These are phyloP conservation scores for Fimicolochytrium jonesii DNA, from an alignment of 192 early-diverging fungal species.

Conservation along the genomic window DNA sequence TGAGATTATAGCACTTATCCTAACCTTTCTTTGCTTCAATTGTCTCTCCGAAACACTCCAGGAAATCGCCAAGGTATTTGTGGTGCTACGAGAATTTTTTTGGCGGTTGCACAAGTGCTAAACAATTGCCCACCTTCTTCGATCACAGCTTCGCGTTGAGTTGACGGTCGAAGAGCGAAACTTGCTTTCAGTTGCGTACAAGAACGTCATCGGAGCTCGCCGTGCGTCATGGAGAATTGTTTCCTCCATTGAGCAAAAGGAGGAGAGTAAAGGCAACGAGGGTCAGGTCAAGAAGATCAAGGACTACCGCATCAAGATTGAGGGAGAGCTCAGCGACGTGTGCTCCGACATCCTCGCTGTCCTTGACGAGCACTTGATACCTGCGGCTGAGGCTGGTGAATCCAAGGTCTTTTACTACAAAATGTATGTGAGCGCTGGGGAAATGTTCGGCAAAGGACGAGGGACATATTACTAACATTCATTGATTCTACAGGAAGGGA, in stretches of 20 bases:
- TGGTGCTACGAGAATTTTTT: neutral
- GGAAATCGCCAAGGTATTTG: conserved; percentile 80
- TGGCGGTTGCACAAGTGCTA: too few relatives aligned
- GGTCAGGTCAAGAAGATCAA: conserved; percentile 90
- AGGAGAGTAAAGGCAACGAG: conserved; percentile 89
- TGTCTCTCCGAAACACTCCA: conserved; percentile 2
- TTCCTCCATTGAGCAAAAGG: conserved; percentile 99
- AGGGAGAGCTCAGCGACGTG: conserved; percentile 89
- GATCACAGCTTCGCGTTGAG: conserved; percentile 78
- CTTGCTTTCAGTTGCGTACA: conserved; percentile 97
- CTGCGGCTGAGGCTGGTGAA: conserved; percentile 87
- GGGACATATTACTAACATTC: neutral
- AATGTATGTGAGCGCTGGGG: conserved; percentile 62
- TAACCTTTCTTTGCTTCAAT: conserved; percentile 5
- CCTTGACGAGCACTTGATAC: conserved; percentile 85
- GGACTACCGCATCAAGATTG: conserved; percentile 92
- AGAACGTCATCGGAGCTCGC: conserved; percentile 99
- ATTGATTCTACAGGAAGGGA: conserved; percentile 71
- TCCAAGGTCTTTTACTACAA: conserved; percentile 99
- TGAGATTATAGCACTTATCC: neutral
- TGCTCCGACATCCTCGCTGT: conserved; percentile 94
- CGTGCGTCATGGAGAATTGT: conserved; percentile 99
- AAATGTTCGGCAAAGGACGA: neutral
- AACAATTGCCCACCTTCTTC: conserved; percentile 53
- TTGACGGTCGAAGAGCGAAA: conserved; percentile 98